A percentile compares a stretch with the other conserved stretches of the same genome.
phyloP scores from a whole-genome alignment of 108 stramenopile genomes.

The Skeletonema marinoi region DNA sequence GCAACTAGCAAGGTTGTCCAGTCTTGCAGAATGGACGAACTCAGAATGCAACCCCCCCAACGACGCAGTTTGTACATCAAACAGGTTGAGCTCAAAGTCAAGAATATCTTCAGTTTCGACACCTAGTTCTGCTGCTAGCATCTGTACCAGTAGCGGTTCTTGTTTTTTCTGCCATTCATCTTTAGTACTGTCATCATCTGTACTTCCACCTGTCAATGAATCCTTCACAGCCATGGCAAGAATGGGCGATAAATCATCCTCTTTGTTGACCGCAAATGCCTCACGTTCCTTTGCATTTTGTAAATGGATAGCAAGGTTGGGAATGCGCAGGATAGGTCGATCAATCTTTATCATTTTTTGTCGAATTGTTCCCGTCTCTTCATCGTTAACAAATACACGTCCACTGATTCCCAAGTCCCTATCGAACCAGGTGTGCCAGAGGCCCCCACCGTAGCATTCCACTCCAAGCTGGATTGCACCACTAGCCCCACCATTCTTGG shows the following conservation, averaged over 20 bases:
- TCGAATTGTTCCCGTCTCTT: slow-evolving; percentile 34
- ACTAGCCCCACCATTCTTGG: slow-evolving; percentile 38
- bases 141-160: slow-evolving; percentile 77
- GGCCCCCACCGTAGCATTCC: slow-evolving; percentile 96
- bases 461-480: slow-evolving; percentile 78
- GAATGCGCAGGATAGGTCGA: slow-evolving; percentile 83
- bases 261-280: slow-evolving; percentile 90
- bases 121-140: slow-evolving; percentile 74
- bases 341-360: slow-evolving; percentile 75
- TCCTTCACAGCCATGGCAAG: slow-evolving; percentile 85
- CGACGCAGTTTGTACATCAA: slow-evolving; percentile 89
- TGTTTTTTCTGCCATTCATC: slow-evolving; percentile 83
- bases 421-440: slow-evolving; percentile 98
- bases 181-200: slow-evolving; percentile 25
- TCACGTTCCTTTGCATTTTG: slow-evolving; percentile 82
- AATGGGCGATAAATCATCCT: slow-evolving; percentile 92
- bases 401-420: slow-evolving; percentile 94
- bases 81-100: slow-evolving; percentile 94
- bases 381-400: slow-evolving; percentile 78
- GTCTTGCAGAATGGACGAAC: slow-evolving; percentile 90
- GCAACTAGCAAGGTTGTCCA: slow-evolving; percentile 96
- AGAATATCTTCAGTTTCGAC: slow-evolving; percentile 69
- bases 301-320: slow-evolving; percentile 97
- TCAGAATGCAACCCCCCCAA: slow-evolving; percentile 88
- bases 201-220: slow-evolving; percentile 43